Evolutionary conservation across 352 stramenopile genomes (phyloP), one percentile per base, ranked within the genome.

Genomic region (Phytophthora nicotianae): DNA sequence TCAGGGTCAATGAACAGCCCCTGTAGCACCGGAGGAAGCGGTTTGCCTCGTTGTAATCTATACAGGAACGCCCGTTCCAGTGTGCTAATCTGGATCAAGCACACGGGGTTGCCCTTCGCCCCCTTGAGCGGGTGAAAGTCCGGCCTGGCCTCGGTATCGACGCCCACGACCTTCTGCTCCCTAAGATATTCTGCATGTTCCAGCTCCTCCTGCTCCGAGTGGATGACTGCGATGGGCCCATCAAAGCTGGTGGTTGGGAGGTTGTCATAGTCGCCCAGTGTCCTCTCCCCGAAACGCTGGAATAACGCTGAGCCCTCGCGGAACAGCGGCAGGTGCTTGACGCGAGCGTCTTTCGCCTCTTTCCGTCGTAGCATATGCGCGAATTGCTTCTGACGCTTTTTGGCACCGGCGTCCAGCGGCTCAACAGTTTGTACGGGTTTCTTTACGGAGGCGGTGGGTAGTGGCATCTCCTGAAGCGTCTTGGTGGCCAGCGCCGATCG

Each of bases 71-170:
- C 82, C 8, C 72, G 68, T 3, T 93, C 86, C 42, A 93, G 70
- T 33, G 82, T 93, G 48, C 84, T 82, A 42, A 95, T 54, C 62
- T 93, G 86, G 53, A 95, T 81, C 8, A 95, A 70, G 27, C 81
- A 90, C 46, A 93, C 83, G 16, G 86, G 86, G 57, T 90, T 92
- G 37, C 62, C 55, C 24, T 68, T 67, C 50, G 82, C 75, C 32
- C 76, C 74, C 20, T 76, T 78, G 50, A 81, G 67, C 21, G 66
- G 60, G 14, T 35, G 62, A 42, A 92, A 88, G 27, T 82, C 75
- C 2, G 86, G 86, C 62, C 86, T 84, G 8, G 81, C 85, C 56
- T 95, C 86, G n/a, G 82, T 93, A 68, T 93, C 86, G 9, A 95
- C 72, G 16, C 86, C 86, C 43, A 77, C 32, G 6, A 85, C 76